Percentiles rank a stretch among this genome's conserved stretches.
Evolutionary conservation across 163 green algal species (phyloP).

Genomic region (Chlamydomonas reinhardtii): DNA sequence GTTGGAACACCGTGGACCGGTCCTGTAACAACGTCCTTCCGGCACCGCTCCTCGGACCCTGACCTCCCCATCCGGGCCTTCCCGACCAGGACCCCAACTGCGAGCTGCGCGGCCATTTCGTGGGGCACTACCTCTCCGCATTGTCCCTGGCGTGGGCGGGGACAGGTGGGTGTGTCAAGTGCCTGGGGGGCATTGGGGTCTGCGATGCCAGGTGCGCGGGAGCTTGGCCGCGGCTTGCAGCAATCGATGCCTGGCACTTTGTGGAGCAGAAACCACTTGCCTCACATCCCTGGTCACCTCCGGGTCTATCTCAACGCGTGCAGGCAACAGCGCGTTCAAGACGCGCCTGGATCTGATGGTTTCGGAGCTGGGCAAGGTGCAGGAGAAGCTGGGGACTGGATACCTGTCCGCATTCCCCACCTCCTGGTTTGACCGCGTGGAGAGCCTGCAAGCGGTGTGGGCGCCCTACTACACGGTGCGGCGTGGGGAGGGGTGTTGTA

Average conservation of each 20-base stretch:
- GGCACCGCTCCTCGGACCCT: background rate
- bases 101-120: constrained; percentile 73
- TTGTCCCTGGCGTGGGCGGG: constrained; percentile 48
- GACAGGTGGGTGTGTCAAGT: constrained; percentile 55
- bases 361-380: constrained; percentile 58
- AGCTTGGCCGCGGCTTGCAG: too few species aligned
- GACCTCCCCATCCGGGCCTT: too few species aligned
- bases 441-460: constrained; percentile 81
- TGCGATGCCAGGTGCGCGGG: too few species aligned
- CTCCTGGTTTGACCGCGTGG: constrained; percentile 81
- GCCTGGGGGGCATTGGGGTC: too few species aligned
- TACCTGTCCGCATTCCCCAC: constrained; percentile 87
- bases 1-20: too few species aligned
- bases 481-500: background rate
- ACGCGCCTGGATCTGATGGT: constrained; percentile 53
- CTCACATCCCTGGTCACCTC: too few species aligned
- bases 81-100: constrained; percentile 49
- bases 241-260: too few species aligned
- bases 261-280: too few species aligned
- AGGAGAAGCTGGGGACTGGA: constrained; percentile 56
- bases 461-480: constrained; percentile 77
- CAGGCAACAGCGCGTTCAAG: constrained; percentile 1
- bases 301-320: too few species aligned
- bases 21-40: too few species aligned
- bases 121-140: constrained; percentile 70